Evolutionary conservation across 2,329 filamentous ascomycete species (phyloP).

Genomic region (Helicocarpus griseus): DNA sequence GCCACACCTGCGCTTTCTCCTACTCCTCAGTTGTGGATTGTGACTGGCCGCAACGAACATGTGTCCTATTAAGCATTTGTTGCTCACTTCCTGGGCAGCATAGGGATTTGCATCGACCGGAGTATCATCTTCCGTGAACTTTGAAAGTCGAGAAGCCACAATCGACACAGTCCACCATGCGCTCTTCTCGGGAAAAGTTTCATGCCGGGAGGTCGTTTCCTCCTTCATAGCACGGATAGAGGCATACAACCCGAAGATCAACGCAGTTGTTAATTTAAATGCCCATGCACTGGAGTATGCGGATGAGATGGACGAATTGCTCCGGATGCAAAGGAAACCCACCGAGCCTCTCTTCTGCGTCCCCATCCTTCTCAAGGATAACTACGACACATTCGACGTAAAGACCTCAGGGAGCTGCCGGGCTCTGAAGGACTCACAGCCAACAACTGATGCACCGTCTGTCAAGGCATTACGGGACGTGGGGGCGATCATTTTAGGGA

Average conservation of each 20-base stretch:
- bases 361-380: constrained; percentile 55
- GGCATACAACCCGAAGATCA: constrained; percentile 46
- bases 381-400: constrained; percentile 47
- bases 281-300: constrained; percentile 40
- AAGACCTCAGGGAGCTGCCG: constrained; percentile 49
- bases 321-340: constrained; percentile 34
- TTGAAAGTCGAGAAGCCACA: constrained; percentile 50
- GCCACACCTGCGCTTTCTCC: neutral
- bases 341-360: constrained; percentile 50
- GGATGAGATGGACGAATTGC: constrained; percentile 36
- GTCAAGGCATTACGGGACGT: constrained; percentile 41
- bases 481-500: constrained; percentile 51
- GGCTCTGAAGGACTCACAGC: constrained; percentile 41
- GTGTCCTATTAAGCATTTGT: neutral
- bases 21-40: neutral
- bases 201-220: constrained; percentile 46
- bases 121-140: constrained; percentile 15
- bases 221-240: constrained; percentile 50
- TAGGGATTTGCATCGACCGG: neutral
- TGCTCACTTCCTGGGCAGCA: neutral
- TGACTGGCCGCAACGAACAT: constrained; percentile 1
- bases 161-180: constrained; percentile 48
- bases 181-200: constrained; percentile 43
- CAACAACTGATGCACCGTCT: constrained; percentile 38
- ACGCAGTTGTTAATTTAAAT: constrained; percentile 48